A percentile compares a stretch with the other conserved stretches of the same genome.
Conservation (phyloP, 768 basidiomycete genomes). For the Termitomyces sp. region DNA sequence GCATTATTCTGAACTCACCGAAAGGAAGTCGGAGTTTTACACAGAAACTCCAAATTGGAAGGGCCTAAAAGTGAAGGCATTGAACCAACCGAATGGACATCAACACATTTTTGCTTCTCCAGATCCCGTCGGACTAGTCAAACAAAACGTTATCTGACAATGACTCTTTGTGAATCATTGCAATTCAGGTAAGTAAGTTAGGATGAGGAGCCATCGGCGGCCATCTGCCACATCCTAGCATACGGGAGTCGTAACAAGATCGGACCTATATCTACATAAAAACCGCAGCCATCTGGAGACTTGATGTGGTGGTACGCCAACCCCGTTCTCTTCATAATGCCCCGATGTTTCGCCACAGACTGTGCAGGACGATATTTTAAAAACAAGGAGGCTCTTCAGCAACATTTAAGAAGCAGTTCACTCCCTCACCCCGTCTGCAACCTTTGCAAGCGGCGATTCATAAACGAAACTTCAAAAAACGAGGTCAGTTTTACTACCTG, state of each 20-base stretch:
- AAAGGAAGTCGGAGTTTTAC: neutral
- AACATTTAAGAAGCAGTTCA: constrained; percentile 4
- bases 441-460: constrained; percentile 6
- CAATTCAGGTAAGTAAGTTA: neutral
- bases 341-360: constrained; percentile 5
- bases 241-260: neutral
- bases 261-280: neutral
- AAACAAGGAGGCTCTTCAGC: constrained; percentile 8
- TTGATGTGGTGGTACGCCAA: neutral
- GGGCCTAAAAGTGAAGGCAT: neutral
- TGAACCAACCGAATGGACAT: neutral
- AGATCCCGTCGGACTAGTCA: neutral
- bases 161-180: neutral
- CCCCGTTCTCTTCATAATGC: constrained; percentile 1
- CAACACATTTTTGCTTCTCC: neutral
- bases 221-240: neutral
- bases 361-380: constrained; percentile 3
- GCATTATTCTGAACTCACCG: neutral
- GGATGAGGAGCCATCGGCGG: neutral
- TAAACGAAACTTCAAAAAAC: neutral
- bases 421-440: constrained; percentile 5
- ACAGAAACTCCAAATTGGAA: neutral
- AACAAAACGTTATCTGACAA: neutral
- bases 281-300: neutral
- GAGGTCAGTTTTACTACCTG: constrained; percentile 1